Conservation (phyloP, 805 yeast genomes). For the Candida ortonii region DNA sequence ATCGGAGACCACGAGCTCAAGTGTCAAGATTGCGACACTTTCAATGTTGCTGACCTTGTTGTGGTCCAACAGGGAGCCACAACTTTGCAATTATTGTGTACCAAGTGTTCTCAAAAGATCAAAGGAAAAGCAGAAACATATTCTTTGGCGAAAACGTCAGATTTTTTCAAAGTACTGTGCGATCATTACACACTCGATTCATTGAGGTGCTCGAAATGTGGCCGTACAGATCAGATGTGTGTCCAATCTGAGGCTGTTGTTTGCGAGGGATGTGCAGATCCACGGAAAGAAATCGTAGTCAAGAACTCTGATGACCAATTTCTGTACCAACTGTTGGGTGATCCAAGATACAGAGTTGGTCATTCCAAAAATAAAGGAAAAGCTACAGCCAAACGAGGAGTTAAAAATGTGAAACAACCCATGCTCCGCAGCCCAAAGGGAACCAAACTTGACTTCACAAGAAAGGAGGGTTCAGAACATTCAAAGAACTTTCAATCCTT, state of each 20-base stretch:
- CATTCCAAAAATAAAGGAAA: background rate
- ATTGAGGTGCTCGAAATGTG: conserved; percentile 3
- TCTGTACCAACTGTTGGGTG: background rate
- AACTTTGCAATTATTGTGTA: conserved; percentile 5
- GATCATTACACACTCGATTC: conserved; percentile 4
- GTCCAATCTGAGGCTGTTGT: background rate
- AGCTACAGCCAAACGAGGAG: background rate
- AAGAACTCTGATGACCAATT: conserved; percentile 1
- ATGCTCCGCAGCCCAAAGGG: too few relatives aligned
- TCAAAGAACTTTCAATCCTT: too few relatives aligned
- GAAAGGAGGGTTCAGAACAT: background rate
- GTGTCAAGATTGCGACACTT: conserved; percentile 8
- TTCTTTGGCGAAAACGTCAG: conserved; percentile 3
- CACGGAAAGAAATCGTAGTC: background rate
- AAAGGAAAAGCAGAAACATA: conserved; percentile 4
- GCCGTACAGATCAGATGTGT: background rate
- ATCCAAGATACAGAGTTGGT: background rate
- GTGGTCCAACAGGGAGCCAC: conserved; percentile 8
- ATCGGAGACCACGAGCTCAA: conserved; percentile 1
- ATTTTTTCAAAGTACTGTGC: conserved; percentile 9
- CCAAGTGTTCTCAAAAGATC: conserved; percentile 3
- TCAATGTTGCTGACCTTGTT: conserved; percentile 8
- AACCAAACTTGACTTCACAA: too few relatives aligned
- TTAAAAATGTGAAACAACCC: too few relatives aligned
- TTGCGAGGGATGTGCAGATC: conserved; percentile 4